phyloP scores from a whole-genome alignment of 2,329 filamentous ascomycete genomes.

The Sporothrix variecibatus region DNA sequence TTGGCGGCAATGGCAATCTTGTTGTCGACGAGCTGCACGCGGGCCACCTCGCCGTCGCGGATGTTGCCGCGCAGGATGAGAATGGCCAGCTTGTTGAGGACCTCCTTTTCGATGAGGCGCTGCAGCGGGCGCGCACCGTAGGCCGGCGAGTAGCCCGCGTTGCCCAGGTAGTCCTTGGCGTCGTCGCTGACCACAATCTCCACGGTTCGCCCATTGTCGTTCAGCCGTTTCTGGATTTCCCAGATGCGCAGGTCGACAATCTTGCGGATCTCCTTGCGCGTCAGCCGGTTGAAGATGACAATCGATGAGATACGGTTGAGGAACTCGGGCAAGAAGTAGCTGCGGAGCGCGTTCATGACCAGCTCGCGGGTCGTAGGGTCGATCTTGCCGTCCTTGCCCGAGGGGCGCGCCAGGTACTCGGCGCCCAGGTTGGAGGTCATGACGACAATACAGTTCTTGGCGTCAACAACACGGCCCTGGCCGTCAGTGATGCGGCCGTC shows the following conservation, averaged over 20 bases:
- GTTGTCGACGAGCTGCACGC: constrained; percentile 75
- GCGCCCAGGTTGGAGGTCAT: constrained; percentile 98
- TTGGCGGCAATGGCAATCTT: constrained; percentile 82
- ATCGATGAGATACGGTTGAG: constrained; percentile 95
- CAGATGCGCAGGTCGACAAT: constrained; percentile 88
- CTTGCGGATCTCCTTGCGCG: constrained; percentile 83
- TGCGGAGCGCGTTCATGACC: constrained; percentile 86
- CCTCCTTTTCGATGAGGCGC: constrained; percentile 93
- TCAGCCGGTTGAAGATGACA: constrained; percentile 98
- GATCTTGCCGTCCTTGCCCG: constrained; percentile 77
- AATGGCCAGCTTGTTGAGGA: constrained; percentile 89
- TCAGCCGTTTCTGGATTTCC: constrained; percentile 92
- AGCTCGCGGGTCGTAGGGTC: constrained; percentile 83
- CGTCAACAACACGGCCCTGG: constrained; percentile 91
- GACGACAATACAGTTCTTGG: constrained; percentile 97
- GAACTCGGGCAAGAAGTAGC: constrained; percentile 98
- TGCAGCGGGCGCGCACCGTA: constrained; percentile 90
- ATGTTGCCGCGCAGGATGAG: constrained; percentile 85
- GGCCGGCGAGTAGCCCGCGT: constrained; percentile 88
- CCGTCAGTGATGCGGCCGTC: constrained; percentile 98
- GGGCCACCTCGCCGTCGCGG: constrained; percentile 79
- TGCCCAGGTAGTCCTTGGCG: constrained; percentile 90
- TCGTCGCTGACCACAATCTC: constrained; percentile 77
- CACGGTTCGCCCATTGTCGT: constrained; percentile 81
- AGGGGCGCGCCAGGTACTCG: constrained; percentile 83